Conservation (phyloP, 805 yeast species). For the Ogataea trehaloabstinens region DNA sequence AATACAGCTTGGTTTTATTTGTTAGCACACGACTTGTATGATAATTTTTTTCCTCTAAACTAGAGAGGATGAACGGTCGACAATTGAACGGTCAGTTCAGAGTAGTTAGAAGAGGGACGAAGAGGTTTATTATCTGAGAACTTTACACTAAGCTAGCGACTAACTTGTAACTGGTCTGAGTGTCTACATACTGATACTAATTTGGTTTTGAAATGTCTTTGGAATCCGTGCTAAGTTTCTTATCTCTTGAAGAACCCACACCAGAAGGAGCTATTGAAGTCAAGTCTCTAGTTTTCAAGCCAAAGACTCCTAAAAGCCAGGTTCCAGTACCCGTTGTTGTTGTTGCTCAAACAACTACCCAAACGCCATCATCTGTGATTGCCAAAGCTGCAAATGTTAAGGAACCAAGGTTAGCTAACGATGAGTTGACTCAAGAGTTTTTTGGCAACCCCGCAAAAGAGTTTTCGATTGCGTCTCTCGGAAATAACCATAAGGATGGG, state of each 20-base stretch:
- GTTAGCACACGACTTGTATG: too few species aligned
- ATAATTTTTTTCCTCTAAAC: neutral
- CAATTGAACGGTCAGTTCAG: too few species aligned
- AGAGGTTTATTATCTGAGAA: too few species aligned
- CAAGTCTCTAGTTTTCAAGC: conserved; percentile 83
- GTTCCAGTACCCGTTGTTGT: conserved; percentile 77
- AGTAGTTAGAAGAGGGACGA: too few species aligned
- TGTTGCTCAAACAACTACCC: conserved; percentile 68
- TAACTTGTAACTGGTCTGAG: too few species aligned
- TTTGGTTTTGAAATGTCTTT: too few species aligned
- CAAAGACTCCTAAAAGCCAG: conserved; percentile 83
- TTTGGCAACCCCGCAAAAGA: conserved; percentile 59
- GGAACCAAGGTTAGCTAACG: conserved; percentile 86
- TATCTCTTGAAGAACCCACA: conserved; percentile 57
- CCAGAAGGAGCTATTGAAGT: conserved; percentile 53
- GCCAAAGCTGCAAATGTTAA: conserved; percentile 69
- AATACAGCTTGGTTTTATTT: too few species aligned
- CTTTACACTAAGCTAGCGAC: too few species aligned
- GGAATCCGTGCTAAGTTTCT: conserved; percentile 63
- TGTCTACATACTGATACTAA: too few species aligned
- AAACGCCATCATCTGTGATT: conserved; percentile 63
- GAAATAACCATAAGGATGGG: conserved; percentile 44
- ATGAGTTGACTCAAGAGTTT: conserved; percentile 67
- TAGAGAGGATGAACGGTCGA: too few species aligned
- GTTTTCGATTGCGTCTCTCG: conserved; percentile 55